phyloP scores from a whole-genome alignment of 495 filamentous ascomycete genomes.

The Annulohypoxylon nitens region DNA sequence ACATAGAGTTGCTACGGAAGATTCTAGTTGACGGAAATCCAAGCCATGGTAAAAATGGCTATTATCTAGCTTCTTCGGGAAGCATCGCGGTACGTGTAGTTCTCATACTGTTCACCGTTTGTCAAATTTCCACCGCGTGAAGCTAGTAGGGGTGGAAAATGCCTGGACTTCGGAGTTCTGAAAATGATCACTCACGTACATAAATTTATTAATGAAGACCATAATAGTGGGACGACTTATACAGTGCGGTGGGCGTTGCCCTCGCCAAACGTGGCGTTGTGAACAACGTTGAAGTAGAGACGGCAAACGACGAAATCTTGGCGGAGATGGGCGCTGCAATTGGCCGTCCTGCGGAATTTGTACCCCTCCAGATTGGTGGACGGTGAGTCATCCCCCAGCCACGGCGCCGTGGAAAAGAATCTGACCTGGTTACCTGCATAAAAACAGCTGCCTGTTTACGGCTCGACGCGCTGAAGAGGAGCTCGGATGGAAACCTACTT shows the following conservation, averaged over 20 bases:
- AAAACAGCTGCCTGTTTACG: slow-evolving; percentile 55
- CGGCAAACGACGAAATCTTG: slow-evolving; percentile 52
- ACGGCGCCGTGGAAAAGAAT: not conserved
- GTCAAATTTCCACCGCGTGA: not conserved
- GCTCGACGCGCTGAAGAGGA: slow-evolving; percentile 51
- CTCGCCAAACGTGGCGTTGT: slow-evolving; percentile 57
- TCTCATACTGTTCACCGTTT: too few relatives aligned
- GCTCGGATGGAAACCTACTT: slow-evolving; percentile 60
- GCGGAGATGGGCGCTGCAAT: slow-evolving; percentile 57
- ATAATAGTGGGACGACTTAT: slow-evolving; percentile 62
- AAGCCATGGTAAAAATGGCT: slow-evolving; percentile 59
- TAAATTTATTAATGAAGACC: not conserved
- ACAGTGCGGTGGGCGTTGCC: slow-evolving; percentile 55
- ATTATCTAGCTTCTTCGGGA: slow-evolving; percentile 64
- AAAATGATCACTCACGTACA: not conserved
- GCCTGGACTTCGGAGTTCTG: not conserved
- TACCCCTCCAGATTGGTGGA: slow-evolving; percentile 57
- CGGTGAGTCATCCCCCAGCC: slow-evolving; percentile 48
- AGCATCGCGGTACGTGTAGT: slow-evolving; percentile 49
- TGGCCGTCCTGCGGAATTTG: slow-evolving; percentile 48
- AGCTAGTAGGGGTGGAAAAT: not conserved
- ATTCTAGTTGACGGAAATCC: slow-evolving; percentile 58
- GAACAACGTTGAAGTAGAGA: slow-evolving; percentile 49
- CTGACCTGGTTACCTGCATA: slow-evolving; percentile 1
- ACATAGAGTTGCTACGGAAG: slow-evolving; percentile 57